Percentiles rank a stretch among this genome's conserved stretches.
Evolutionary conservation across 2,329 filamentous ascomycete species (phyloP).

Genomic region (Piedraia hortae): DNA sequence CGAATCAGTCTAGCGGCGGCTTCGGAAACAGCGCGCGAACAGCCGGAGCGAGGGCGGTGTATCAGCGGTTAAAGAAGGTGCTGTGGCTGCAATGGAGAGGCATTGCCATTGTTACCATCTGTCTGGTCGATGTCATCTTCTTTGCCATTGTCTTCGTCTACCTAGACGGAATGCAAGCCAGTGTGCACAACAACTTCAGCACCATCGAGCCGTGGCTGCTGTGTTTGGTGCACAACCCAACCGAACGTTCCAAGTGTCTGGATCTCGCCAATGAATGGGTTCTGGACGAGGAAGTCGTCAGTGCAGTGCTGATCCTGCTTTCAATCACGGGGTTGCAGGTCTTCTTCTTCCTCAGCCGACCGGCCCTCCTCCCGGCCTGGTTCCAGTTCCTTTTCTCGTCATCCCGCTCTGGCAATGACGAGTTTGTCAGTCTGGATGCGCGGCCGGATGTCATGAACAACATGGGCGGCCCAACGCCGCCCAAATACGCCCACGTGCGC

Average conservation of each 20-base stretch:
- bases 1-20: constrained; percentile 36
- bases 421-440: constrained; percentile 77
- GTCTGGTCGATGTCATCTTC: constrained; percentile 76
- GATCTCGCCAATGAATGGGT: constrained; percentile 31
- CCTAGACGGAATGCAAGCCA: constrained; percentile 43
- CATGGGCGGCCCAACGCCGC: constrained; percentile 5
- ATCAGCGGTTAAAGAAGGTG: constrained; percentile 60
- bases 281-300: constrained; percentile 47
- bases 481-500: constrained; percentile 5
- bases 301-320: constrained; percentile 58
- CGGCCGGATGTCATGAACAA: constrained; percentile 5
- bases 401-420: constrained; percentile 39
- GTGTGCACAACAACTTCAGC: constrained; percentile 25
- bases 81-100: constrained; percentile 85
- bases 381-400: constrained; percentile 28
- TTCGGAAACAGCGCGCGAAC: constrained; percentile 50
- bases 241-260: constrained; percentile 40
- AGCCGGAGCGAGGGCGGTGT: constrained; percentile 67
- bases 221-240: constrained; percentile 34
- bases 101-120: constrained; percentile 68
- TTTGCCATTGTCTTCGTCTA: constrained; percentile 80
- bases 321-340: constrained; percentile 63
- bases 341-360: constrained; percentile 52
- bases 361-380: constrained; percentile 74
- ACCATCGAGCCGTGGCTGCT: constrained; percentile 37